phyloP scores from a whole-genome alignment of 192 early-diverging fungal species.

The Cladochytrium replicatum region DNA sequence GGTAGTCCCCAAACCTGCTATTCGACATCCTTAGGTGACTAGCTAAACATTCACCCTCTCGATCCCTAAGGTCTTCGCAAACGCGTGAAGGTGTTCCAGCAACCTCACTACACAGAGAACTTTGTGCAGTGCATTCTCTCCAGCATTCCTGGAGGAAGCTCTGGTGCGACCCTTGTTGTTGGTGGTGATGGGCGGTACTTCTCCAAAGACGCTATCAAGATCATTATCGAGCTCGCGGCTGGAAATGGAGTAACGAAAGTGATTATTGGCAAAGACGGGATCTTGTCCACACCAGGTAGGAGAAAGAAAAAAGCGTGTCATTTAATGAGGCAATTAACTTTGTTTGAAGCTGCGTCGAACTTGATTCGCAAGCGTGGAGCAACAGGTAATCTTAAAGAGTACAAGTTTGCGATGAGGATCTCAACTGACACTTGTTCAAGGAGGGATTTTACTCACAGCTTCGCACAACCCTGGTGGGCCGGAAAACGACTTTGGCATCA shows the following conservation, averaged over 20 bases:
- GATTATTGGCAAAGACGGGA: slow-evolving; percentile 85
- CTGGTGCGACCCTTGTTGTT: slow-evolving; percentile 75
- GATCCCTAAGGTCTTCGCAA: slow-evolving; percentile 70
- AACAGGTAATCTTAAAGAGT: slow-evolving; percentile 43
- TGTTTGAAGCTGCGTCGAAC: slow-evolving; percentile 67
- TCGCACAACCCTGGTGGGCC: slow-evolving; percentile 99
- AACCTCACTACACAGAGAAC: slow-evolving; percentile 91
- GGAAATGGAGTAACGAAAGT: slow-evolving; percentile 75
- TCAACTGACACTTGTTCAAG: too few species aligned
- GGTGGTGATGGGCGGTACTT: slow-evolving; percentile 96
- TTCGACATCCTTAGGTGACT: slow-evolving; percentile 3
- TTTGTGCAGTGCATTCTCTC: slow-evolving; percentile 86
- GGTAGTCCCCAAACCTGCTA: too few species aligned
- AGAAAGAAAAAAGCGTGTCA: neutral
- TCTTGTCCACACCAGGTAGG: slow-evolving; percentile 76
- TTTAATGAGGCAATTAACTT: neutral
- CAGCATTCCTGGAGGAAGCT: slow-evolving; percentile 65
- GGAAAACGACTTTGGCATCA: slow-evolving; percentile 96
- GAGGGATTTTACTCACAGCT: slow-evolving; percentile 94
- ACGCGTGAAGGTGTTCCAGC: slow-evolving; percentile 91
- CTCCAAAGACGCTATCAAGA: slow-evolving; percentile 70
- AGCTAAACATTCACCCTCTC: neutral
- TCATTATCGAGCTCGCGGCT: slow-evolving; percentile 77
- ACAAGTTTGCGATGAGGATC: neutral
- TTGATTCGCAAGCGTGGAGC: slow-evolving; percentile 80